Percentiles rank a stretch among this genome's conserved stretches.
Conservation (phyloP, 257 asterid species). For the Ophiorrhiza pumila region DNA sequence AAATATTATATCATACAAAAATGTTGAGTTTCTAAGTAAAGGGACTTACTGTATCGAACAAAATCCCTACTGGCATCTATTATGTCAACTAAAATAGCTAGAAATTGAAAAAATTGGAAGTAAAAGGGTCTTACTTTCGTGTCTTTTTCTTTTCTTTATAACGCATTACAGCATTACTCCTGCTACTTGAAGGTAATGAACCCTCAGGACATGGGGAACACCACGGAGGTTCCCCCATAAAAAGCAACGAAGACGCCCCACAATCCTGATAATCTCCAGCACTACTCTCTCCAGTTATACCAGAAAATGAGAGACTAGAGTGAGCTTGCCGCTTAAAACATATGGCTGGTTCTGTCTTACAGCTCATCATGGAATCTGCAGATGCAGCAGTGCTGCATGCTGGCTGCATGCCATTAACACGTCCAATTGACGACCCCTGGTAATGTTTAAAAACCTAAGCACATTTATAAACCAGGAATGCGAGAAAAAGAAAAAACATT, state of each 20-base stretch:
- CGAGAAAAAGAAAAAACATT: not conserved
- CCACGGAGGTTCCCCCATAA: constrained; percentile 74
- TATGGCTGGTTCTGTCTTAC: constrained; percentile 74
- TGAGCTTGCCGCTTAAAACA: constrained; percentile 51
- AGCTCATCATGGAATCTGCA: constrained; percentile 66
- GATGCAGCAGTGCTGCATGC: constrained; percentile 85
- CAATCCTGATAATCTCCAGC: constrained; percentile 66
- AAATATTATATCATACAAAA: not conserved
- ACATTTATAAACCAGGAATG: not conserved
- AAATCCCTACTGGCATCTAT: not conserved
- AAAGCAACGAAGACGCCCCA: constrained; percentile 56
- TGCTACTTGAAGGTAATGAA: constrained; percentile 52
- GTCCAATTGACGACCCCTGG: constrained; percentile 55
- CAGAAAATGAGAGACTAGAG: constrained; percentile 65
- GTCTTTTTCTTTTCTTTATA: constrained; percentile 94
- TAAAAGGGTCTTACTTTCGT: constrained; percentile 40
- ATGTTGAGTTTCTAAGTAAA: not conserved
- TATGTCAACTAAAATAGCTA: not conserved
- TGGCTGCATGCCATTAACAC: constrained; percentile 45
- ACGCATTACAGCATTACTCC: constrained; percentile 85
- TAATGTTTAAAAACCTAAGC: constrained; percentile 6
- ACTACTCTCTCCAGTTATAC: constrained; percentile 56
- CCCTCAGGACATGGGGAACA: constrained; percentile 57
- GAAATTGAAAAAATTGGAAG: not conserved
- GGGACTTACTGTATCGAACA: not conserved